These are phyloP conservation scores for Chaetomium sp. DNA, from an alignment of 2,329 filamentous ascomycete genomes.

Conservation along the genomic window DNA sequence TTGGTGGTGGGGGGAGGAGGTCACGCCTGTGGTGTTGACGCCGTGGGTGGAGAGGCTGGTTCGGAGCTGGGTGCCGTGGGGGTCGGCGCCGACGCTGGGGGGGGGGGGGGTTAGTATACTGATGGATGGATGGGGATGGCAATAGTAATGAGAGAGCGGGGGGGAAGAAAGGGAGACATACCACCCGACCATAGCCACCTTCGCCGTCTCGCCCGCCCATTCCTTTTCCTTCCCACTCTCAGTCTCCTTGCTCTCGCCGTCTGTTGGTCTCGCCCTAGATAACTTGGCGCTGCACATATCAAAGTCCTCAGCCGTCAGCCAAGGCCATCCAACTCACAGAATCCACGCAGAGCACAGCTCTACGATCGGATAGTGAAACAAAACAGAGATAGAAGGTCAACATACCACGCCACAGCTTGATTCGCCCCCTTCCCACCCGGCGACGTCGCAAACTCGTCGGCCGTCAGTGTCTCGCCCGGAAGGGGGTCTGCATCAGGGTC, in stretches of 20 bases:
- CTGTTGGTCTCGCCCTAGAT: neutral
- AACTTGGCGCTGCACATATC: neutral
- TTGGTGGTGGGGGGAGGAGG: constrained; percentile 36
- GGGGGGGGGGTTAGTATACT: no score
- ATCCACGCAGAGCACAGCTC: neutral
- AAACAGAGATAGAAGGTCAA: neutral
- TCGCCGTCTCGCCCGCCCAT: constrained; percentile 24
- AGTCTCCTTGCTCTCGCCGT: neutral
- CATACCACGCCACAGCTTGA: constrained; percentile 73
- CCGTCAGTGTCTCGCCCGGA: constrained; percentile 81
- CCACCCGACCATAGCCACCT: constrained; percentile 65
- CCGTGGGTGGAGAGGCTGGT: constrained; percentile 53
- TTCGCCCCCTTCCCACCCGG: constrained; percentile 94
- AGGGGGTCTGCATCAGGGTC: constrained; percentile 47
- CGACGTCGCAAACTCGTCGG: constrained; percentile 69
- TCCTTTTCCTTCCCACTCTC: no score
- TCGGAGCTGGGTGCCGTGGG: constrained; percentile 56
- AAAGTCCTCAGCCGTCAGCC: neutral
- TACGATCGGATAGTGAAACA: neutral
- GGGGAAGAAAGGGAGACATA: neutral
- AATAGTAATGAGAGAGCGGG: no score
- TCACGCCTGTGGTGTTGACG: constrained; percentile 41
- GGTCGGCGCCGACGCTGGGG: constrained; percentile 55
- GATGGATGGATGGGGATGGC: no score
- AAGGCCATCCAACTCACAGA: neutral